Base-by-base conservation (phyloP, 2,329 filamentous ascomycete genomes). In the Colletotrichum higginsianum region DNA sequence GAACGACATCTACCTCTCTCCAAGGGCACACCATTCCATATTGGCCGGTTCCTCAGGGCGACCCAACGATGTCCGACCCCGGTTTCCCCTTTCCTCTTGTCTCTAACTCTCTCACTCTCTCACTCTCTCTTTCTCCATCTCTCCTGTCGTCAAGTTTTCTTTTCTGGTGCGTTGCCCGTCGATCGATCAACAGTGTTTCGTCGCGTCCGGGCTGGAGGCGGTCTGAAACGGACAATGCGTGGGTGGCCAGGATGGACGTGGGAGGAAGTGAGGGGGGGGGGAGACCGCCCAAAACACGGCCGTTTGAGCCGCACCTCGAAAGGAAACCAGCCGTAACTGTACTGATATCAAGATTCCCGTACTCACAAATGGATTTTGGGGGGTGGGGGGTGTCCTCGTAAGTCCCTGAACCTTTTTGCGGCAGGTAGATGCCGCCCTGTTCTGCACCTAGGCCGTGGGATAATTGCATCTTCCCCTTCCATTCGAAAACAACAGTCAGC, bases 151-250 rank as follows among this genome's bases (percentile, higher is more conserved):
- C 30, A 2, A 7, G 6, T 8, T 8, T 30, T 30, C 30, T 30
- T 30, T 30, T 8, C 30, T 30, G 30, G 6, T 30, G 30, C 30
- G 7, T 30, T 30, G 30, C 30, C 68, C 35, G 64, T 71, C 68
- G 68, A 71, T 71, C 68, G 68, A 68, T 71, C 68, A 71, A 38
- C 64, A 40, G 68, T 58, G 68, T 71, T 71, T 71, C 68, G 68
- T 53, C 50, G 68, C 64, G 68, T 68, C 68, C 68, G 68, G 68
- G 68, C 68, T 67, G 65, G 68, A 56, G 44, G 30, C 30, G 30
- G 26, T 66, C 65, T 71, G 68, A 71, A 71, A 71, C 68, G 65
- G 64, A 58, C 38, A 67, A 71, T 71, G 68, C 65, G 65, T 71
- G 64, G 57, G 58, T 53, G 68, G 30, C 68, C 11, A 26, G 68